Base-by-base conservation (phyloP, 495 filamentous ascomycete genomes). In the Neurospora sp. region DNA sequence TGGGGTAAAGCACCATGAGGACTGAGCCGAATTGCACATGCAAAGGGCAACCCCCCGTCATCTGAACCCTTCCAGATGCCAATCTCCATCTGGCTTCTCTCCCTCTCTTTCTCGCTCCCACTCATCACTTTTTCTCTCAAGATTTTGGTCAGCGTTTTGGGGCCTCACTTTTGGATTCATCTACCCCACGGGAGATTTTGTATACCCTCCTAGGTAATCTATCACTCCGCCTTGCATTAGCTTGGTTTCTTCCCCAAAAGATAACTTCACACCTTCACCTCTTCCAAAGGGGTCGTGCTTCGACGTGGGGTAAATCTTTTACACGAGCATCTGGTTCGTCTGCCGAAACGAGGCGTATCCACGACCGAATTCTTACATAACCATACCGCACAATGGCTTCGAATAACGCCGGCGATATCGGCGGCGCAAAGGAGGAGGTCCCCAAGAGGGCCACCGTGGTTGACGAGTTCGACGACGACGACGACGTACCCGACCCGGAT, bases 401-500 rank as follows among this genome's bases (percentile, higher is more conserved):
- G 4, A 70, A 61, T 16, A 37, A 31, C 12, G 48, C 73, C 20
- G 75, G 69, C 70, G 73, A 74, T 59, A 70, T 73, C 40, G 73
- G 65, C 72, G 61, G 70, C 37, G 12, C 75, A 16, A 73, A 71
- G 8, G 70, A 74, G 22, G 70, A 73, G 27, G 71, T 59, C 31
- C 70, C 41, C 69, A 71, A 69, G 27, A 77, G 74, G 53, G 40
- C 69, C 37, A 74, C 76, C 44, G 78, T 78, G 10, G 78, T 78
- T 7, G 75, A 75, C n/a, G 72, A 75, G 44, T 70, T 39, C 22
- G 65, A 76, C 44, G 75, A 80, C 20, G 75, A 80, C 35, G 75
- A 80, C 35, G 86, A 85, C n/a, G 87, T 86, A 1, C 86, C 90
- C 20, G 92, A 94, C 78, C 91, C 91, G 38, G 92, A 93, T 74